Conservation (phyloP, 2,329 filamentous ascomycete species). For the Corynespora cassiicola region DNA sequence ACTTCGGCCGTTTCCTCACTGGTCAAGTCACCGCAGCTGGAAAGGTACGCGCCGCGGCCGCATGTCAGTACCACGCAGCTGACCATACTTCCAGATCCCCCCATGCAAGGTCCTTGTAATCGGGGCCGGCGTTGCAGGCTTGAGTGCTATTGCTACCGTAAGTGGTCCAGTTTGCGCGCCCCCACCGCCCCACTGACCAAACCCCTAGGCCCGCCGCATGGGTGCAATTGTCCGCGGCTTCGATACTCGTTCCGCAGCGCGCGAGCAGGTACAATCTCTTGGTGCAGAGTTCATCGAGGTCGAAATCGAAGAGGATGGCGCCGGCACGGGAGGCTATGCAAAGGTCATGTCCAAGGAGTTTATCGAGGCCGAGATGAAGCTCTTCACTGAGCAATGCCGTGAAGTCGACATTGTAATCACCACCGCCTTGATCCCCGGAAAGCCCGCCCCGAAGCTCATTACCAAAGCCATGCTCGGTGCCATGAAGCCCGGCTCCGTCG, state of each 20-base stretch:
- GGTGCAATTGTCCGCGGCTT: slow-evolving; percentile 91
- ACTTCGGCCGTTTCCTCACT: slow-evolving; percentile 86
- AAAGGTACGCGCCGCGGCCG: slow-evolving; percentile 33
- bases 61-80: slow-evolving; percentile 4
- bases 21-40: slow-evolving; percentile 91
- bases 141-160: slow-evolving; percentile 84
- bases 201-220: slow-evolving; percentile 72
- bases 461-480: slow-evolving; percentile 79
- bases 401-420: slow-evolving; percentile 94
- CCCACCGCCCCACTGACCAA: neutral
- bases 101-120: slow-evolving; percentile 91
- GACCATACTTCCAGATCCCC: slow-evolving; percentile 69
- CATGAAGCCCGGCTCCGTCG: slow-evolving; percentile 89
- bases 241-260: slow-evolving; percentile 85
- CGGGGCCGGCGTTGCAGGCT: slow-evolving; percentile 84
- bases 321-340: slow-evolving; percentile 84
- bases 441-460: slow-evolving; percentile 82
- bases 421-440: slow-evolving; percentile 88
- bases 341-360: slow-evolving; percentile 96
- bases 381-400: slow-evolving; percentile 84
- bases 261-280: slow-evolving; percentile 88
- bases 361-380: slow-evolving; percentile 89
- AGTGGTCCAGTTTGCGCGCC: too few species aligned
- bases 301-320: slow-evolving; percentile 81
- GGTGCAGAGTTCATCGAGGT: slow-evolving; percentile 92